Evolutionary conservation across 2,329 filamentous ascomycete genomes (phyloP).

Genomic region (Amylocarpus encephaloides): DNA sequence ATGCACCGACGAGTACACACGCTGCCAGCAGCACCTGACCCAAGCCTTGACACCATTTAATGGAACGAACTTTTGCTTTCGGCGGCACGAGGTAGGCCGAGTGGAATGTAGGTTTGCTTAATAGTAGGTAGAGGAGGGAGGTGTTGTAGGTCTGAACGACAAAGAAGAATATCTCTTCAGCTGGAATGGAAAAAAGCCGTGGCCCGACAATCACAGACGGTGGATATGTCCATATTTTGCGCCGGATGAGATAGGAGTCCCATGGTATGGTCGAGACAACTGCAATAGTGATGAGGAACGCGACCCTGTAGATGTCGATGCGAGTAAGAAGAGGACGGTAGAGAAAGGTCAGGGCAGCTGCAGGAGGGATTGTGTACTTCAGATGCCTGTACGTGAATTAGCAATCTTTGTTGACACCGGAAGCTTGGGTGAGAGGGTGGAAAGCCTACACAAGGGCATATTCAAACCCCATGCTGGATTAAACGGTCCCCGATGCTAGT

Average conservation of each 20-base stretch:
- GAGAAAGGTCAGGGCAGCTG: slow-evolving; percentile 50
- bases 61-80: slow-evolving; percentile 17
- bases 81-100: slow-evolving; percentile 40
- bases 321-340: slow-evolving; percentile 56
- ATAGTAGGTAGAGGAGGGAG: slow-evolving; percentile 58
- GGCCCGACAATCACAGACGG: slow-evolving; percentile 56
- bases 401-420: background rate
- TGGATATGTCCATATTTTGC: slow-evolving; percentile 66
- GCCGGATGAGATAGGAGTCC: slow-evolving; percentile 69
- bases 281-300: slow-evolving; percentile 55
- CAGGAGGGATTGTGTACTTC: slow-evolving; percentile 64
- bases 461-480: slow-evolving; percentile 46
- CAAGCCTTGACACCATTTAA: slow-evolving; percentile 30
- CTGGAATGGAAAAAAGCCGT: slow-evolving; percentile 57
- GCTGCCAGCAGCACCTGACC: slow-evolving; percentile 46
- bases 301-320: slow-evolving; percentile 56
- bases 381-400: slow-evolving; percentile 35
- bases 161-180: slow-evolving; percentile 73
- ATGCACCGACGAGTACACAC: slow-evolving; percentile 39
- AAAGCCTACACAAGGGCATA: slow-evolving; percentile 55
- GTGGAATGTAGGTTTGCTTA: slow-evolving; percentile 58
- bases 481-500: background rate
- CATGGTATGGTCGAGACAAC: slow-evolving; percentile 65
- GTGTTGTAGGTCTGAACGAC: slow-evolving; percentile 71
- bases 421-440: background rate